Conservation (phyloP, 805 yeast genomes). For the Starmerella cellae region DNA sequence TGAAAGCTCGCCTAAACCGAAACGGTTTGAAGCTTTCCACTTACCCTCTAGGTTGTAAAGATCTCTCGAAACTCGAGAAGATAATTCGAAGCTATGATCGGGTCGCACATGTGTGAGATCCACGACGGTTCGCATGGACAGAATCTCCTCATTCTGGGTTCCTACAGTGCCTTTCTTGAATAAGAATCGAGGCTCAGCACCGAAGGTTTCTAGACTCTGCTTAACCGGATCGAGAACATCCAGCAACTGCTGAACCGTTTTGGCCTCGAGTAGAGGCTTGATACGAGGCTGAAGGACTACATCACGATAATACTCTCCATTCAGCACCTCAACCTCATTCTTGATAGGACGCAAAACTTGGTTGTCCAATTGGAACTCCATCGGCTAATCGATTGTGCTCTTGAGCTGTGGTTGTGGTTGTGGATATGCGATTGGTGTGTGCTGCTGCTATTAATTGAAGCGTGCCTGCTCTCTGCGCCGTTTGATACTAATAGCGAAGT, state of each 20-base stretch:
- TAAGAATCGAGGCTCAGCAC: conserved; percentile 13
- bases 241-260: conserved; percentile 20
- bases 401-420: too few species aligned
- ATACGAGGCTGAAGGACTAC: conserved; percentile 22
- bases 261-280: conserved; percentile 21
- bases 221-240: conserved; percentile 20
- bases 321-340: conserved; percentile 23
- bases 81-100: conserved; percentile 8
- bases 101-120: conserved; percentile 14
- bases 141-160: conserved; percentile 1
- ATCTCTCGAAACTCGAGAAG: conserved; percentile 12
- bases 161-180: not conserved
- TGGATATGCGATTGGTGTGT: not conserved
- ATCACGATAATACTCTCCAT: conserved; percentile 22
- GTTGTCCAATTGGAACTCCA: conserved; percentile 18
- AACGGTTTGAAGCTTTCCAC: conserved; percentile 13
- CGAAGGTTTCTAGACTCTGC: conserved; percentile 17
- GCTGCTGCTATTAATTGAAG: too few species aligned
- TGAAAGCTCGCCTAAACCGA: conserved; percentile 21
- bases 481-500: too few species aligned
- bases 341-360: conserved; percentile 23
- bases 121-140: conserved; percentile 12
- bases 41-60: conserved; percentile 11
- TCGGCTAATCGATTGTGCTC: not conserved
- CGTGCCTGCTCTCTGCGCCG: too few species aligned